Evolutionary conservation across 2,329 filamentous ascomycete genomes (phyloP), one percentile per base, ranked within the genome.

Genomic region (Thielaviopsis punctulata): DNA sequence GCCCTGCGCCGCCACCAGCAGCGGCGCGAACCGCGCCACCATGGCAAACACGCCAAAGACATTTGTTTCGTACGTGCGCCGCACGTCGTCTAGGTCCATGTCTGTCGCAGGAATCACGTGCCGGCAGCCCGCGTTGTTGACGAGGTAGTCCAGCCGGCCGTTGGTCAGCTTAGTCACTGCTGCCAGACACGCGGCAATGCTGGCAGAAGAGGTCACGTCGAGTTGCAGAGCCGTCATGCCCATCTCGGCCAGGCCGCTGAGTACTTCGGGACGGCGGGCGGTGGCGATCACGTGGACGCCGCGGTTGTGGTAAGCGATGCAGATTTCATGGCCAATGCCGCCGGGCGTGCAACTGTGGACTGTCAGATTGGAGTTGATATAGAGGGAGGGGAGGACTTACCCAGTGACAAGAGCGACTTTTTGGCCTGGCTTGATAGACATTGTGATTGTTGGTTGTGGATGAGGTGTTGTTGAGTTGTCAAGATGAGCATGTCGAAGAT

Each of bases 21-120:
- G 67, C 51, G 66, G 65, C 10, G 67, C 62, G 58, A 77, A 77
- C 25, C 68, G 65, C 58, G 73, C 66, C 50, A 69, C 69, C 66
- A 74, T 75, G 60, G 71, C 68, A 72, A 79, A 77, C 57, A 73
- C 68, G 43, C 71, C 71, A 55, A 79, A 76, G 41, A 78, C 72
- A 57, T 78, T 78, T 57, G 72, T 70, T 61, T 77, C 74, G 51
- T 74, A 77, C 1, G 72, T 74, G 55, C 65, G 61, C 54, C 73
- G 73, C 4, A 75, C 72, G 48, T 75, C 73, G 50, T 70, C 67
- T 7, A 77, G 59, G 49, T 72, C 67, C 45, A 75, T 68, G 59
- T 77, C 74, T 1, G 72, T 66, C 1, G 73, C 71, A 0, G 74
- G 72, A 49, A 73, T 69, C 15, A 68, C 72, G 60, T 74, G 69